phyloP scores from a whole-genome alignment of 2,329 filamentous ascomycete species.

The Aspergillus oerlinghausenensis region DNA sequence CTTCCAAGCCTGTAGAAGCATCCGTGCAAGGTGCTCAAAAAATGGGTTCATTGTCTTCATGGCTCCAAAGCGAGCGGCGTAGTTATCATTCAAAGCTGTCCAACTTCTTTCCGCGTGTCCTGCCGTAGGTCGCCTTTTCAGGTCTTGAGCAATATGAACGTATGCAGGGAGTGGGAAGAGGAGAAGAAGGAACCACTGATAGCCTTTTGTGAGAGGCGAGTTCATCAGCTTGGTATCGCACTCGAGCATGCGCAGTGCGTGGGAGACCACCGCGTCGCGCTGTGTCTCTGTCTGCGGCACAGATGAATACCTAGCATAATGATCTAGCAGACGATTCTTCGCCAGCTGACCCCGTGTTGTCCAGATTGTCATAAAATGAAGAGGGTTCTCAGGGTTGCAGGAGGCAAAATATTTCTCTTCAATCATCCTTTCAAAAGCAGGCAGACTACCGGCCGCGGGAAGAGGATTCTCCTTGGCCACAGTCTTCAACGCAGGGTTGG shows the following conservation, averaged over 20 bases:
- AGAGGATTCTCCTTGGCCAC: background rate
- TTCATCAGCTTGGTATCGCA: slow-evolving; percentile 44
- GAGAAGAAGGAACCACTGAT: slow-evolving; percentile 39
- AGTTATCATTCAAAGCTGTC: slow-evolving; percentile 46
- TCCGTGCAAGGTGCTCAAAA: slow-evolving; percentile 29
- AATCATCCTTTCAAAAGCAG: slow-evolving; percentile 38
- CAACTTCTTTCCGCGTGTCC: slow-evolving; percentile 37
- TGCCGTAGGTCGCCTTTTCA: slow-evolving; percentile 35
- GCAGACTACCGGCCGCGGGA: background rate
- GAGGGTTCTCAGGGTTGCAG: slow-evolving; percentile 38
- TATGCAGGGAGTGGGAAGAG: slow-evolving; percentile 50
- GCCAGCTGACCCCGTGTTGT: slow-evolving; percentile 43
- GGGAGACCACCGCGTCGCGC: slow-evolving; percentile 25
- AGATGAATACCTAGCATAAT: slow-evolving; percentile 33
- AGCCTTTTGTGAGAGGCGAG: slow-evolving; percentile 40
- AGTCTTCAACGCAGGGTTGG: slow-evolving; percentile 34
- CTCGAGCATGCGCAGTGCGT: slow-evolving; percentile 40
- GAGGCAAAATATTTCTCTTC: slow-evolving; percentile 45
- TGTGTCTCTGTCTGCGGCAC: slow-evolving; percentile 23
- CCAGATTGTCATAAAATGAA: slow-evolving; percentile 49
- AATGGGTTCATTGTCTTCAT: slow-evolving; percentile 13
- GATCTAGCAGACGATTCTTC: slow-evolving; percentile 48
- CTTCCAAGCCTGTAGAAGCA: slow-evolving; percentile 42
- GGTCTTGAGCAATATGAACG: slow-evolving; percentile 42
- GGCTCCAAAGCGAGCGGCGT: slow-evolving; percentile 28